Evolutionary conservation across 1,139 yeast genomes (phyloP).

Genomic region (Blastobotrys buckinghamii): DNA sequence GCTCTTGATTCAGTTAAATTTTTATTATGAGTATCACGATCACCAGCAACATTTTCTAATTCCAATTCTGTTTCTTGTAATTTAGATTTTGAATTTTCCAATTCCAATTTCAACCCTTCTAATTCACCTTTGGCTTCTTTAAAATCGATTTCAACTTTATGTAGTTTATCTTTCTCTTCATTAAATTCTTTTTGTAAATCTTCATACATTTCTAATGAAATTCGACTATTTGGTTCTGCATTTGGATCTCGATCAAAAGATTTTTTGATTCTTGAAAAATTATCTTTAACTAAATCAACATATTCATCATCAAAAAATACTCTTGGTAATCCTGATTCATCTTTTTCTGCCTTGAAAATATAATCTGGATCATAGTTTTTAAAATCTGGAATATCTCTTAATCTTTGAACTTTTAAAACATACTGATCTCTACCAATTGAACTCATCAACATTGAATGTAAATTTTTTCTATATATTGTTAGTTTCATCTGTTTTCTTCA

Average conservation of each 20-base stretch:
- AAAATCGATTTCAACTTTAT: conserved; percentile 23
- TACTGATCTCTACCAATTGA: conserved; percentile 81
- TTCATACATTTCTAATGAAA: conserved; percentile 68
- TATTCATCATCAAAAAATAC: conserved; percentile 67
- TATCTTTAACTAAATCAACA: conserved; percentile 62
- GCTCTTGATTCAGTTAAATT: conserved; percentile 12
- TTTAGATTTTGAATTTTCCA: conserved; percentile 3
- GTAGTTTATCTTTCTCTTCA: conserved; percentile 34
- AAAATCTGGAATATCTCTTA: conserved; percentile 55
- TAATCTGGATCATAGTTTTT: conserved; percentile 42
- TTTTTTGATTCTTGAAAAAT: conserved; percentile 59
- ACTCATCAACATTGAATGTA: conserved; percentile 56
- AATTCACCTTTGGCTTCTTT: conserved; percentile 18
- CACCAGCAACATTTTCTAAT: conserved; percentile 17
- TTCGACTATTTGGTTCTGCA: conserved; percentile 57
- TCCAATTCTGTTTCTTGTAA: conserved; percentile 6
- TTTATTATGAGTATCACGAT: conserved; percentile 12
- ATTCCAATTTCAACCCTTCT: conserved; percentile 8
- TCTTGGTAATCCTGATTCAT: conserved; percentile 81
- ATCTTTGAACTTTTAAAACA: conserved; percentile 63
- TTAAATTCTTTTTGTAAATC: conserved; percentile 45
- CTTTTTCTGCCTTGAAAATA: conserved; percentile 44
- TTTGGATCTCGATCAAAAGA: conserved; percentile 73
- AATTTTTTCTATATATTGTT: conserved; percentile 41
- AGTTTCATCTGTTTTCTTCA: conserved; percentile 1